A percentile compares a stretch with the other conserved stretches of the same genome.
These are phyloP conservation scores for Penicillium coprophilum DNA, from an alignment of 495 filamentous ascomycete species.

Conservation along the genomic window DNA sequence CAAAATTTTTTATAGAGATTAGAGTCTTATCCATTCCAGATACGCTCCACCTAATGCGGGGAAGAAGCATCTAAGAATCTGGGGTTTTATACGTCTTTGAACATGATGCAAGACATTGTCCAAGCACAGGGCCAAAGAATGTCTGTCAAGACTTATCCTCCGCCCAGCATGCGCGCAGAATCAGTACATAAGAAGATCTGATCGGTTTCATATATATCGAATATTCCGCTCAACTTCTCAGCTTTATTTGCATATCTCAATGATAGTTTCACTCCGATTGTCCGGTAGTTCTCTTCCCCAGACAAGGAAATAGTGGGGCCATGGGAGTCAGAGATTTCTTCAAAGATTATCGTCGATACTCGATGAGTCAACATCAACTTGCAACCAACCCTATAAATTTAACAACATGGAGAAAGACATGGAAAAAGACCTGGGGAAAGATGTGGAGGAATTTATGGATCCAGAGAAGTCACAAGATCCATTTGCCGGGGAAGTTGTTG, in stretches of 20 bases:
- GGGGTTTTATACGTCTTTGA: background rate
- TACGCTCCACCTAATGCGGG: constrained; percentile 2
- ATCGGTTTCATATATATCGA: background rate
- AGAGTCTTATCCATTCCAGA: background rate
- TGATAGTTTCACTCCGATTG: background rate
- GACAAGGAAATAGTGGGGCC: constrained; percentile 3
- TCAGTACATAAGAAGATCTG: background rate
- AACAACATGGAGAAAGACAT: background rate
- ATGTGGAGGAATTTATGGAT: background rate
- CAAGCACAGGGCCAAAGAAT: background rate
- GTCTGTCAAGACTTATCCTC: background rate
- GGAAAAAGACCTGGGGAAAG: background rate
- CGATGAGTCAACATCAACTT: constrained; percentile 2
- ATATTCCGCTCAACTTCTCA: background rate
- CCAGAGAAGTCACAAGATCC: constrained; percentile 1
- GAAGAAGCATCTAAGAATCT: background rate
- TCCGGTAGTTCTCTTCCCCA: background rate
- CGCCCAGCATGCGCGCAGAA: background rate
- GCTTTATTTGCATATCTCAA: background rate
- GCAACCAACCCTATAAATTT: background rate
- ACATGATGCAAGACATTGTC: background rate
- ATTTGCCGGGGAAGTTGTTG: background rate
- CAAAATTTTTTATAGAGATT: constrained; percentile 1
- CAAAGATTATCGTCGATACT: background rate
- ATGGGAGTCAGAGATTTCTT: constrained; percentile 1